phyloP scores from a whole-genome alignment of 768 basidiomycete genomes.

The Kwoniella dendrophila region DNA sequence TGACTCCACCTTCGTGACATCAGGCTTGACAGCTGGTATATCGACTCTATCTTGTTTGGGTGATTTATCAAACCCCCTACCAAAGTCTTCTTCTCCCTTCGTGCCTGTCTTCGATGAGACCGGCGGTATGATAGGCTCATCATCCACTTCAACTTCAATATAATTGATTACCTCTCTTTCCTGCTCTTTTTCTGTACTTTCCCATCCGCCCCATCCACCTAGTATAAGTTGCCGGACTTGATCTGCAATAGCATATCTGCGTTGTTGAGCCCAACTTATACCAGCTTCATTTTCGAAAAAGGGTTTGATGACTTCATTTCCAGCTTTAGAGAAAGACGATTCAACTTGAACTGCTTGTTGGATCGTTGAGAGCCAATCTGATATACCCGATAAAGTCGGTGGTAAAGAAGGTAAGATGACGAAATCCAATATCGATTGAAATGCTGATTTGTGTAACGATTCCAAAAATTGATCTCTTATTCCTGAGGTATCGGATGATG shows the following conservation, averaged over 20 bases:
- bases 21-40: not conserved
- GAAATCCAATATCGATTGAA: constrained; percentile 66
- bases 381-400: constrained; percentile 64
- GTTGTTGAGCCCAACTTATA: constrained; percentile 75
- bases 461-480: too few relatives aligned
- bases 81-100: constrained; percentile 51
- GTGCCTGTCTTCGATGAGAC: not conserved
- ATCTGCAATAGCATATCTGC: constrained; percentile 70
- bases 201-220: constrained; percentile 46
- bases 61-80: constrained; percentile 33
- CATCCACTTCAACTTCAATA: constrained; percentile 42
- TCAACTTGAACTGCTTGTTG: constrained; percentile 70
- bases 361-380: constrained; percentile 66
- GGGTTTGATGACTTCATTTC: constrained; percentile 62
- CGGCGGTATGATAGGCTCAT: constrained; percentile 1
- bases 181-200: constrained; percentile 24
- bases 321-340: constrained; percentile 61
- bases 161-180: constrained; percentile 36
- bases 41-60: not conserved
- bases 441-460: constrained; percentile 67
- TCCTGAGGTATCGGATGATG: too few relatives aligned
- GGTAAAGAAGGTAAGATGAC: constrained; percentile 74
- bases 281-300: constrained; percentile 70
- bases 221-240: constrained; percentile 64
- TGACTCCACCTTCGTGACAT: not conserved